Evolutionary conservation across 768 basidiomycete species (phyloP), one percentile per base, ranked within the genome.

Genomic region (Royoungia palumana): DNA sequence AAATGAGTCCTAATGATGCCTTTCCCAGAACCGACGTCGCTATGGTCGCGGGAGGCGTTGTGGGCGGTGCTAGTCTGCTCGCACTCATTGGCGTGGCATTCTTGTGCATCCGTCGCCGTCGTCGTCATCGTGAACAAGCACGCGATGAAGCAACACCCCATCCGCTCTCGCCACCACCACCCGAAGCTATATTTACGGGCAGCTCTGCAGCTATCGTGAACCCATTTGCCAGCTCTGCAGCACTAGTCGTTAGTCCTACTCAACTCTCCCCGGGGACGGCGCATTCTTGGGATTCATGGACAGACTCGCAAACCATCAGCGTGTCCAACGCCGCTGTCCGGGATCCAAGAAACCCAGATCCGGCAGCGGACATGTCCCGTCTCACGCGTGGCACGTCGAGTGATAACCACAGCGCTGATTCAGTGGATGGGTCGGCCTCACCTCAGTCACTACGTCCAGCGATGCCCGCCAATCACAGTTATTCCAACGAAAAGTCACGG

Each of bases 11-110:
- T 45, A 39, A 59, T 20, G 11, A 24, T 24, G 2, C 14, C n/a
- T 19, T 35, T 13, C 17, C 19, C 12, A 65, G 63, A n/a, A 34
- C 12, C 13, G 49, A 53, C n/a, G 14, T 58, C n/a, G 54, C 43
- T 35, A 42, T 44, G 28, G 7, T 62, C 9, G 58, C 35, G 17
- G 54, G 55, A 30, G 50, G 27, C 3, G 48, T 25, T n/a, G 63
- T 57, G 16, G 62, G 63, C n/a, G 53, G 13, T 27, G 16, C 44
- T 13, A 55, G 52, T 24, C 32, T 64, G 14, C 37, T 63, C 2
- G 58, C 35, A 14, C 46, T 65, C 2, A 17, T 54, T 46, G 54
- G 11, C 8, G 35, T 62, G n/a, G 45, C 24, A 3, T 25, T 53
- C 0, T 47, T 49, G 19, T 64, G 35, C 35, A 27, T 46, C 45